Evolutionary conservation across 495 filamentous ascomycete genomes (phyloP), one percentile per base, ranked within the genome.

Genomic region (Penicillium waksmanii): DNA sequence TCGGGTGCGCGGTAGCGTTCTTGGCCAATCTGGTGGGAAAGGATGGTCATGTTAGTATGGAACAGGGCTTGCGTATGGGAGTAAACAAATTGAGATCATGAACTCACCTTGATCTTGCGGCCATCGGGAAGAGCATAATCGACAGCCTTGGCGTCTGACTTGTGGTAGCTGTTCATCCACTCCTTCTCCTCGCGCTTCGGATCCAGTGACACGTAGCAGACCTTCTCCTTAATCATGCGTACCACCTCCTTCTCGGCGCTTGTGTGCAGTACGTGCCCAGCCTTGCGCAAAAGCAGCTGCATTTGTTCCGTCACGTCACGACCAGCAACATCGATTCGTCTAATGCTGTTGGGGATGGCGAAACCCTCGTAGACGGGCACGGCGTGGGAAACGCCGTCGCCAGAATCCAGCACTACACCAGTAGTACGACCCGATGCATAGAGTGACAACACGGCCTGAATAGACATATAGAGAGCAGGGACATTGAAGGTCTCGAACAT

Each of bases 401-500:
- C 96, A 11, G 92, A 89, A 69, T 99, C 96, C 36, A 99, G 78
- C 0, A 99, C 95, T 59, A 98, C 91, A 63, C 95, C 95, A 1
- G 96, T 99, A 3, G 95, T 99, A 64, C 95, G 89, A 15, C 95
- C 95, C 34, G 92, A 96, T 35, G 95, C 93, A 77, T 98, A 99
- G 5, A 99, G 83, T 10, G 96, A 97, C 40, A 99, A 84, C 17
- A 98, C 92, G 3, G 95, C 95, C 80, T 99, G 95, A 55, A 99
- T 97, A 5, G 93, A 97, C 19, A 90, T 95, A 79, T 97, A 97
- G 44, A 99, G 80, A 0, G 95, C 96, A 3, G 95, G 95, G 2
- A 97, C 93, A 68, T 98, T 99, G 83, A 98, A 98, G 23, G 93
- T 97, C 77, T 99, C 95, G 77, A 99, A 99, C 61, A 99, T 88